Percentiles rank a stretch among this genome's conserved stretches.
phyloP scores from a whole-genome alignment of 2,329 filamentous ascomycete genomes.

The Aspergillus vadensis region DNA sequence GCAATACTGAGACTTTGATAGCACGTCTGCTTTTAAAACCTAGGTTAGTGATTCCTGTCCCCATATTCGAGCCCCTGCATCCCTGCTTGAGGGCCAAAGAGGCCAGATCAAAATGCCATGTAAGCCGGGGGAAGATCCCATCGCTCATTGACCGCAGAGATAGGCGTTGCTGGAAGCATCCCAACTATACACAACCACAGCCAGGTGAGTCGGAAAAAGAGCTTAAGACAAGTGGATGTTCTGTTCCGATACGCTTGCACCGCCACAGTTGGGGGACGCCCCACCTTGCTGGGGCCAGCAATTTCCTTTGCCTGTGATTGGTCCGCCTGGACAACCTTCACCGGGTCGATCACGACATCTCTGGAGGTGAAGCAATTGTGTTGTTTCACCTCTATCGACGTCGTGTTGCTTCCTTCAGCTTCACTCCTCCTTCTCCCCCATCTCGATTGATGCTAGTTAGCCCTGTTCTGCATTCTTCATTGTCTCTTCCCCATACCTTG shows the following conservation, averaged over 20 bases:
- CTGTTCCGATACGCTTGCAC: background rate
- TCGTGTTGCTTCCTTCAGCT: background rate
- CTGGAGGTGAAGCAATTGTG: constrained; percentile 2
- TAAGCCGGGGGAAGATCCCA: background rate
- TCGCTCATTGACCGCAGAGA: constrained; percentile 22
- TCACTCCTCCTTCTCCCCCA: background rate
- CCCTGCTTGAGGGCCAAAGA: background rate
- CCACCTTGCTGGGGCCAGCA: background rate
- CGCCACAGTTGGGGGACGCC: background rate
- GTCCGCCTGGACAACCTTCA: background rate
- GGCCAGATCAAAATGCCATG: background rate
- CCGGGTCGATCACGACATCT: constrained; percentile 2
- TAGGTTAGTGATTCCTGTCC: constrained; percentile 26
- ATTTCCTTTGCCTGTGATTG: background rate
- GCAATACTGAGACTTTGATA: constrained; percentile 26
- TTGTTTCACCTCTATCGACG: background rate
- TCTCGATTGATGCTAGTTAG: background rate
- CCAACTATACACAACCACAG: constrained; percentile 2
- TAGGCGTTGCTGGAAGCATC: constrained; percentile 21
- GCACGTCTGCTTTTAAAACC: constrained; percentile 37
- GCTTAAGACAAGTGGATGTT: background rate
- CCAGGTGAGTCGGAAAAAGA: constrained; percentile 15
- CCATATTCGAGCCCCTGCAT: background rate
- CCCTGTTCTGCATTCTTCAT: background rate
- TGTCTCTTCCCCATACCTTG: background rate